Percentiles rank a stretch among this genome's conserved stretches.
Evolutionary conservation across 805 yeast species (phyloP).

Genomic region (Wickerhamomyces xylosicus): DNA sequence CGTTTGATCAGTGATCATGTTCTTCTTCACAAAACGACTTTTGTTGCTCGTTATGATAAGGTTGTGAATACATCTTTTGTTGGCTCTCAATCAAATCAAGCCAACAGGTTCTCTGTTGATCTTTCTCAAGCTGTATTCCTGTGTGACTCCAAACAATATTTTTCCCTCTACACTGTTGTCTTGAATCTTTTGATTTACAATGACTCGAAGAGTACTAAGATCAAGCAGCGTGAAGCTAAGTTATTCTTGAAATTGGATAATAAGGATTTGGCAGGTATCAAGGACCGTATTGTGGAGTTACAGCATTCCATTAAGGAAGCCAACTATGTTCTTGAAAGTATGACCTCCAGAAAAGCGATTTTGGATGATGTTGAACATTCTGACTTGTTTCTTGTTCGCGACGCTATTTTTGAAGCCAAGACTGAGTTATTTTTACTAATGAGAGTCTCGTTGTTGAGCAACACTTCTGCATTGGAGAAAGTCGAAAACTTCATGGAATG

Average conservation of each 20-base stretch:
- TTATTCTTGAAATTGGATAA: conserved; percentile 63
- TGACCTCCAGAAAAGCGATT: conserved; percentile 35
- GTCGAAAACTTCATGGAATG: conserved; percentile 40
- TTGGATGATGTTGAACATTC: conserved; percentile 39
- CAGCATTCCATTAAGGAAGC: conserved; percentile 38
- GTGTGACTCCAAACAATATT: conserved; percentile 68
- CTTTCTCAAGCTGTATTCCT: conserved; percentile 59
- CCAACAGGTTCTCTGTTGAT: conserved; percentile 46
- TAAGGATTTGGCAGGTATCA: conserved; percentile 43
- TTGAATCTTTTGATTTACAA: conserved; percentile 58
- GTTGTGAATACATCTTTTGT: conserved; percentile 33
- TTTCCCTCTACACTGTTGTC: conserved; percentile 50
- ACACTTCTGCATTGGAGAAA: conserved; percentile 18
- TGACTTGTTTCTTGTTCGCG: conserved; percentile 31
- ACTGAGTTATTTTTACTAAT: conserved; percentile 35
- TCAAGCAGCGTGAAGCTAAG: conserved; percentile 53
- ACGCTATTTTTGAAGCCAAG: conserved; percentile 24
- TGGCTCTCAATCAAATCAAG: conserved; percentile 20
- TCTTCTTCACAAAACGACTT: conserved; percentile 54
- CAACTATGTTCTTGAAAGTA: conserved; percentile 32
- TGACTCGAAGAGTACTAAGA: conserved; percentile 55
- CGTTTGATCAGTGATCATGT: conserved; percentile 35
- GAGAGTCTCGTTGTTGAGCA: conserved; percentile 29
- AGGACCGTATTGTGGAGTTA: conserved; percentile 34
- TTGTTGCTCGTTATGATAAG: conserved; percentile 49